Conservation (phyloP, 2,329 filamentous ascomycete species). For the Fusarium staphyleae region DNA sequence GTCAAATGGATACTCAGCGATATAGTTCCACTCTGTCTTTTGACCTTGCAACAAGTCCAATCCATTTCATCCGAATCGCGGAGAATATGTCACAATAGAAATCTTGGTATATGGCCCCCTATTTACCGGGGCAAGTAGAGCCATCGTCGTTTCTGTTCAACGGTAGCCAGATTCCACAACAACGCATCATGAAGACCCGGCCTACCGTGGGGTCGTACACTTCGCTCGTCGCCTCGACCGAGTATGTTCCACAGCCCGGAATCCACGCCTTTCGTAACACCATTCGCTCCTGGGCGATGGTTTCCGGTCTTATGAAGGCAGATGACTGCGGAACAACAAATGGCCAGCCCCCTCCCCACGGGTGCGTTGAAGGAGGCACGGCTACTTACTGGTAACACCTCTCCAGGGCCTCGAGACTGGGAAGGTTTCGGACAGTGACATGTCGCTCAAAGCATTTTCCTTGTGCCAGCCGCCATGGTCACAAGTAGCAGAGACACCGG, state of each 20-base stretch:
- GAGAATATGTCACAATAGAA: slow-evolving; percentile 76
- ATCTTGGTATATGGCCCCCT: slow-evolving; percentile 70
- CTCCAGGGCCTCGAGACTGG: slow-evolving; percentile 58
- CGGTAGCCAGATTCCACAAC: slow-evolving; percentile 69
- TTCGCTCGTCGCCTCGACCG: slow-evolving; percentile 41
- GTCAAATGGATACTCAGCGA: slow-evolving; percentile 76
- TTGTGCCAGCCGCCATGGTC: slow-evolving; percentile 59
- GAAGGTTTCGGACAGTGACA: slow-evolving; percentile 57
- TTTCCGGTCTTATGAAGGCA: slow-evolving; percentile 46
- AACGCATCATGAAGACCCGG: slow-evolving; percentile 58
- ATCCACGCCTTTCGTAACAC: slow-evolving; percentile 44
- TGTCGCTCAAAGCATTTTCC: slow-evolving; percentile 55
- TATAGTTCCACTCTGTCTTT: slow-evolving; percentile 60
- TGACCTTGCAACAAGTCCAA: slow-evolving; percentile 58
- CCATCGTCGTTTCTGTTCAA: slow-evolving; percentile 55
- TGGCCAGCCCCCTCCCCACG: slow-evolving; percentile 7
- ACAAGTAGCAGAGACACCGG: slow-evolving; percentile 55
- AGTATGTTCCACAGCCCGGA: slow-evolving; percentile 44
- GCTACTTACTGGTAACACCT: slow-evolving; percentile 54
- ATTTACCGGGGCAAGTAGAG: slow-evolving; percentile 54
- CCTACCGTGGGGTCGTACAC: slow-evolving; percentile 42
- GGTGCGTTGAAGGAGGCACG: not conserved
- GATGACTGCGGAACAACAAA: slow-evolving; percentile 32
- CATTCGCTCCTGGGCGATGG: slow-evolving; percentile 47
- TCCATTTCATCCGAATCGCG: slow-evolving; percentile 70